Evolutionary conservation across 1,284 basidiomycete genomes (phyloP), one percentile per base, ranked within the genome.

Genomic region (Singerocomus inundabilis): DNA sequence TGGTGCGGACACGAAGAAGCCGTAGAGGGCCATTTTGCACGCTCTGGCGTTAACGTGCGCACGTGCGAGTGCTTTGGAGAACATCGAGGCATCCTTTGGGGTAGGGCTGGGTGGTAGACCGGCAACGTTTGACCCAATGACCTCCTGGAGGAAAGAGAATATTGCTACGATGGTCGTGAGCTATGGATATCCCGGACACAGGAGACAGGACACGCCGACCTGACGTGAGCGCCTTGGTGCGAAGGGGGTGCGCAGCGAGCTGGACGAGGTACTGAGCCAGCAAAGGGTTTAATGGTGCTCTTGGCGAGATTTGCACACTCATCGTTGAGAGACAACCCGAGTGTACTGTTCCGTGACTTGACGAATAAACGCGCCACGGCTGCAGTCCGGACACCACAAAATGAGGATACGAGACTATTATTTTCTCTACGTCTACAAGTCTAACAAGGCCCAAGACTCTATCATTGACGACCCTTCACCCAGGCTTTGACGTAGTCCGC

Each of bases 401-500:
- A 49, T 46, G 39, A 48, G 46, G 58, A 56, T 53, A 59, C 65
- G 40, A 46, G 21, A 21, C 21, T 21, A 21, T 21, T 21, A 21
- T 21, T 48, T 42, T 38, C 46, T 61, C 64, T 56, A 69, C 29
- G 41, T 44, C 31, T 39, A 46, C 28, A 43, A 54, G 28, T 57
- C 29, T 25, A 48, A 40, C 26, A 12, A 29, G 28, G 11, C 28
- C 37, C 40, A 33, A 31, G 5, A 4, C 29, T 54, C 44, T 39
- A 50, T 64, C 50, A 66, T 41, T 66, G 51, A 48, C 55, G 52
- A 55, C 68, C 71, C 59, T 80, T 80, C 24, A 81, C 73, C 80
- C 88, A 91, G 55, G 72, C 78, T 70, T 93, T 93, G 57, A 97
- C 93, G 64, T 94, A 94, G 72, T 98, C 95, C 13, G 94, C 93